These are phyloP conservation scores for Penstemon newberryi DNA, from an alignment of 257 asterid genomes.

Conservation along the genomic window DNA sequence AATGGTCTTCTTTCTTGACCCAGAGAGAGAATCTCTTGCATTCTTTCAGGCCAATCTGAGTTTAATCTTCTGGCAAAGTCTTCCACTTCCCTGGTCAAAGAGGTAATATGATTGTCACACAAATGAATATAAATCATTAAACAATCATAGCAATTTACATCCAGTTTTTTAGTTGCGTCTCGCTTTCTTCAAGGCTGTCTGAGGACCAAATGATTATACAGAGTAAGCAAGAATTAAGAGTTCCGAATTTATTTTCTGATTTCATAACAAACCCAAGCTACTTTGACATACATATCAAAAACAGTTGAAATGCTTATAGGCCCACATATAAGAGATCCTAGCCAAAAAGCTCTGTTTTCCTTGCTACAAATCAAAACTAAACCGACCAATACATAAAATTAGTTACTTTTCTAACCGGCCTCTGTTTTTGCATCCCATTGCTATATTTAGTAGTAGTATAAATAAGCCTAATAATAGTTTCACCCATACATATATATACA, in stretches of 20 bases:
- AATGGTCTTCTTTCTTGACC: slow-evolving; percentile 73
- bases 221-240: background rate
- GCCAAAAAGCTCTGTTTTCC: too few relatives aligned
- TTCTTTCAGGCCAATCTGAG: slow-evolving; percentile 93
- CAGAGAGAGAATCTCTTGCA: slow-evolving; percentile 77
- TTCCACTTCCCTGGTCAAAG: slow-evolving; percentile 85
- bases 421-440: too few relatives aligned
- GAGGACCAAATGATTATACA: slow-evolving; percentile 8
- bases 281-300: background rate
- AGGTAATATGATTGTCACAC: slow-evolving; percentile 3
- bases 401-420: too few relatives aligned
- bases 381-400: too few relatives aligned
- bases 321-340: too few relatives aligned
- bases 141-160: background rate
- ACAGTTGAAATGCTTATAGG: slow-evolving; percentile 3
- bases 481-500: too few relatives aligned
- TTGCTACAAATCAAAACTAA: too few relatives aligned
- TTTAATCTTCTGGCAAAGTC: slow-evolving; percentile 94
- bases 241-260: background rate
- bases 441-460: too few relatives aligned
- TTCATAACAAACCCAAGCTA: background rate
- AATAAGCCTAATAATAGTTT: too few relatives aligned
- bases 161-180: background rate
- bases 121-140: background rate
- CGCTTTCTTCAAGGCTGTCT: slow-evolving; percentile 5